Conservation (phyloP, 345 rosid species). For the Citrus mangshanensis region DNA sequence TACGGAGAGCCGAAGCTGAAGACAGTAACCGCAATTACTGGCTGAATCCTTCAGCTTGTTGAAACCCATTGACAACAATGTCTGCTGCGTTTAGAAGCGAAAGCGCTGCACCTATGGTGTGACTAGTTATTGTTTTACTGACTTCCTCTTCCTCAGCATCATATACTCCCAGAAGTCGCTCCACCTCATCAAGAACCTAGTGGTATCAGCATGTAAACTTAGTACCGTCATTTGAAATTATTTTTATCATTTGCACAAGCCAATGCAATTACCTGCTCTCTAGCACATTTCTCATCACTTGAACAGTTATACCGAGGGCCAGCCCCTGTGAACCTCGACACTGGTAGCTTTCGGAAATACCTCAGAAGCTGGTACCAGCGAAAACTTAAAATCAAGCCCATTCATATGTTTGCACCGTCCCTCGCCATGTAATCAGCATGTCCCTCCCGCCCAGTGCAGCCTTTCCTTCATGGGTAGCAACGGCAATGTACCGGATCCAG, state of each 20-base stretch:
- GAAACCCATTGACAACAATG: constrained; percentile 33
- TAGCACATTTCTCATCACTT: constrained; percentile 43
- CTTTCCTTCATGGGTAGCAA: constrained; percentile 47
- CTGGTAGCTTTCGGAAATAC: constrained; percentile 8
- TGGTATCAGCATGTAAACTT: constrained; percentile 2
- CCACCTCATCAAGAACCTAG: constrained; percentile 50
- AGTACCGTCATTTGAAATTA: not conserved
- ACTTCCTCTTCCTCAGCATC: constrained; percentile 47
- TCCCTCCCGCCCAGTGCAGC: constrained; percentile 50
- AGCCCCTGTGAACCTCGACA: constrained; percentile 44
- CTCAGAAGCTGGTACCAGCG: constrained; percentile 25
- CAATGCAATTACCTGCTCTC: constrained; percentile 46
- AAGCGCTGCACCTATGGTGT: constrained; percentile 60
- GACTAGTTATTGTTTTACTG: constrained; percentile 57
- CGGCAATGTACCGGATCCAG: constrained; percentile 62
- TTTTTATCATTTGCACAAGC: not conserved
- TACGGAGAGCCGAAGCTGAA: constrained; percentile 52
- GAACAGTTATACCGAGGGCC: constrained; percentile 51
- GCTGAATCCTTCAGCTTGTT: constrained; percentile 18
- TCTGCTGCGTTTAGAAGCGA: constrained; percentile 54
- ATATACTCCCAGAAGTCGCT: constrained; percentile 37
- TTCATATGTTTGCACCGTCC: constrained; percentile 40
- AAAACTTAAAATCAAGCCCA: constrained; percentile 42
- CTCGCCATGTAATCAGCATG: constrained; percentile 49
- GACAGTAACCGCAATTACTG: constrained; percentile 37